These are phyloP conservation scores for Candida qinlingensis DNA, from an alignment of 805 yeast species.

Conservation along the genomic window DNA sequence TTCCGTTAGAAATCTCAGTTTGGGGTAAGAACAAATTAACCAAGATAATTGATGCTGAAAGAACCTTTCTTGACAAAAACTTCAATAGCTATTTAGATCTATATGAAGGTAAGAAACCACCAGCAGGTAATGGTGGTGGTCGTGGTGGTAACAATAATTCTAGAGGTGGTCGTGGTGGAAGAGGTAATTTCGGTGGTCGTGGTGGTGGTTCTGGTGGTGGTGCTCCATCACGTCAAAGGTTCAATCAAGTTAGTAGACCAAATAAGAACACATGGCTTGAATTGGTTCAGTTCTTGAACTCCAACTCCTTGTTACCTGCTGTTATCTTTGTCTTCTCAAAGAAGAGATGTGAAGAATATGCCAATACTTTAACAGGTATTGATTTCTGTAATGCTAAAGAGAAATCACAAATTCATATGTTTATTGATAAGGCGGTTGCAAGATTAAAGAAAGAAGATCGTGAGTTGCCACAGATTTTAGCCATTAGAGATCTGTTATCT, in stretches of 20 bases:
- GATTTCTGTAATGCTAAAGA: conserved; percentile 84
- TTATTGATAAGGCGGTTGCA: conserved; percentile 82
- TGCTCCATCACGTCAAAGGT: conserved; percentile 25
- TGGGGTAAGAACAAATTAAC: conserved; percentile 76
- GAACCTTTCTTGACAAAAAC: conserved; percentile 62
- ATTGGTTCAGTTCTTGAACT: conserved; percentile 63
- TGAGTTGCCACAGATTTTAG: conserved; percentile 84
- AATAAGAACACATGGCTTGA: conserved; percentile 74
- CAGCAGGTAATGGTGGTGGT: conserved; percentile 36
- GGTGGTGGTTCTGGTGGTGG: conserved; percentile 31
- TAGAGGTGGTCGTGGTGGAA: conserved; percentile 34
- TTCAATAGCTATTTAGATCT: conserved; percentile 56
- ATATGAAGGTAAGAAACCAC: conserved; percentile 37
- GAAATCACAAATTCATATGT: conserved; percentile 88
- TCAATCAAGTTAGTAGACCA: conserved; percentile 39
- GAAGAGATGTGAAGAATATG: conserved; percentile 90
- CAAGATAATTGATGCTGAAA: conserved; percentile 69
- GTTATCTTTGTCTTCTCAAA: conserved; percentile 92
- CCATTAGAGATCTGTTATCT: conserved; percentile 73
- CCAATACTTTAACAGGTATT: conserved; percentile 64
- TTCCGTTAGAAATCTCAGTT: conserved; percentile 80
- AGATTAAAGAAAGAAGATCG: conserved; percentile 89
- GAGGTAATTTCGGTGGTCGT: conserved; percentile 32
- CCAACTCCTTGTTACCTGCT: conserved; percentile 75
- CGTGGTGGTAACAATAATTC: conserved; percentile 26